These are phyloP conservation scores for Nidula microcarpa DNA, from an alignment of 768 basidiomycete genomes.

Conservation along the genomic window DNA sequence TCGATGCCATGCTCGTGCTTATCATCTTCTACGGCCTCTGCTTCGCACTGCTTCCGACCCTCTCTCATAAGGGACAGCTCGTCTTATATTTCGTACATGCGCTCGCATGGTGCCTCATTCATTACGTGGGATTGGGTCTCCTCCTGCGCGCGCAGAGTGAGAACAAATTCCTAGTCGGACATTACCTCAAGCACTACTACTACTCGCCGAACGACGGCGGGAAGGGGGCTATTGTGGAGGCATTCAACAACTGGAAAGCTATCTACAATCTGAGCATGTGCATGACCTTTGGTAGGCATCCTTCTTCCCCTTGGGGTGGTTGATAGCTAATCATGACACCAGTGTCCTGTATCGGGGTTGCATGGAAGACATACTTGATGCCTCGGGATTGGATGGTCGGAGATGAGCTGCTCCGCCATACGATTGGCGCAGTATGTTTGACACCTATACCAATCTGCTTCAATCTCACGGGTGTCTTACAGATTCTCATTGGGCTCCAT, in stretches of 20 bases:
- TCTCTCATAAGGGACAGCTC: slow-evolving; percentile 48
- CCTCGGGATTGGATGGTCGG: slow-evolving; percentile 87
- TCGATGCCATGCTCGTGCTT: slow-evolving; percentile 79
- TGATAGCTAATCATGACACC: not conserved
- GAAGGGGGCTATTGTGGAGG: slow-evolving; percentile 83
- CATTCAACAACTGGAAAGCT: slow-evolving; percentile 93
- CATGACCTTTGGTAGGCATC: slow-evolving; percentile 83
- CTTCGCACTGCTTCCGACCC: slow-evolving; percentile 53
- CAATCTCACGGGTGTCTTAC: slow-evolving; percentile 2
- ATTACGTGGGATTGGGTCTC: slow-evolving; percentile 83
- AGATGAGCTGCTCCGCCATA: slow-evolving; percentile 83
- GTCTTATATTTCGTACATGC: slow-evolving; percentile 80
- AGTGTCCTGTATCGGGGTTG: slow-evolving; percentile 86
- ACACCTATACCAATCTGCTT: not conserved
- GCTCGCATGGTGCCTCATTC: slow-evolving; percentile 80
- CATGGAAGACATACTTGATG: slow-evolving; percentile 85
- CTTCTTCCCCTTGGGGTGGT: not conserved
- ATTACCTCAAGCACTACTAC: slow-evolving; percentile 93
- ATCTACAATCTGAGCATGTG: slow-evolving; percentile 90
- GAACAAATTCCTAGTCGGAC: slow-evolving; percentile 86
- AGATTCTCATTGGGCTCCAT: slow-evolving; percentile 86
- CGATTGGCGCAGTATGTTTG: slow-evolving; percentile 73
- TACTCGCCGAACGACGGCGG: slow-evolving; percentile 71
- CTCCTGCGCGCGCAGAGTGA: slow-evolving; percentile 82
- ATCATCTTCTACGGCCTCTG: slow-evolving; percentile 66